A percentile compares a stretch with the other conserved stretches of the same genome.
Evolutionary conservation across 352 stramenopile genomes (phyloP).

Genomic region (Pseudoperonospora humuli): DNA sequence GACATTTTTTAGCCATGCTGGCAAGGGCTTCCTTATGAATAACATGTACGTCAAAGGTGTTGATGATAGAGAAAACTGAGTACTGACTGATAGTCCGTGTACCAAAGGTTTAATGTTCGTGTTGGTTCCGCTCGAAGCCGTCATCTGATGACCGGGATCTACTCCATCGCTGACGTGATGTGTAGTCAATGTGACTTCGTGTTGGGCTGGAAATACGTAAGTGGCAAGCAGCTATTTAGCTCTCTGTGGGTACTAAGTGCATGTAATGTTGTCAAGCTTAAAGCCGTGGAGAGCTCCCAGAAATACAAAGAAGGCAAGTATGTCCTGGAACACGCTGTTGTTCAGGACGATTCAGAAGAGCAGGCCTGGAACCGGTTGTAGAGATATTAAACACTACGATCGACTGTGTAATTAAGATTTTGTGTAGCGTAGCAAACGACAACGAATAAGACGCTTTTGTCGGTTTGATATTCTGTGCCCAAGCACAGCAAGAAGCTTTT

Average conservation of each 20-base stretch:
- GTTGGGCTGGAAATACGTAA: slow-evolving; percentile 82
- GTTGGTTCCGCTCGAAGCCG: slow-evolving; percentile 50
- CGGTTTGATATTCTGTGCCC: too few relatives aligned
- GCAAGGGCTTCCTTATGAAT: slow-evolving; percentile 73
- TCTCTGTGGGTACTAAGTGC: neutral
- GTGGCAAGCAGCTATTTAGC: neutral
- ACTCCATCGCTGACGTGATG: slow-evolving; percentile 65
- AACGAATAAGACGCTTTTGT: too few relatives aligned
- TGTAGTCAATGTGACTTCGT: slow-evolving; percentile 54
- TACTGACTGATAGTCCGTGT: slow-evolving; percentile 1
- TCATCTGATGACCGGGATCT: slow-evolving; percentile 76
- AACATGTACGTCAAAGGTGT: slow-evolving; percentile 43
- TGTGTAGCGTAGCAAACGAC: slow-evolving; percentile 11
- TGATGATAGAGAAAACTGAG: neutral
- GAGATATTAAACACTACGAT: neutral
- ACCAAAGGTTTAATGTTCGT: slow-evolving; percentile 57
- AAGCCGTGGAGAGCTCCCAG: slow-evolving; percentile 71
- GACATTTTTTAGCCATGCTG: slow-evolving; percentile 67
- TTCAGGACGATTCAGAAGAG: slow-evolving; percentile 58
- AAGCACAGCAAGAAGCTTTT: too few relatives aligned
- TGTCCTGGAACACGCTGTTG: slow-evolving; percentile 71
- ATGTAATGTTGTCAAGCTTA: slow-evolving; percentile 36
- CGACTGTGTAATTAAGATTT: slow-evolving; percentile 1
- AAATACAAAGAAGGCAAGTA: slow-evolving; percentile 86
- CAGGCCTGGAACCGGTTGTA: slow-evolving; percentile 33